Percentiles rank a stretch among this genome's conserved stretches.
Conservation (phyloP, 2,329 filamentous ascomycete genomes). For the Penicillium freii region DNA sequence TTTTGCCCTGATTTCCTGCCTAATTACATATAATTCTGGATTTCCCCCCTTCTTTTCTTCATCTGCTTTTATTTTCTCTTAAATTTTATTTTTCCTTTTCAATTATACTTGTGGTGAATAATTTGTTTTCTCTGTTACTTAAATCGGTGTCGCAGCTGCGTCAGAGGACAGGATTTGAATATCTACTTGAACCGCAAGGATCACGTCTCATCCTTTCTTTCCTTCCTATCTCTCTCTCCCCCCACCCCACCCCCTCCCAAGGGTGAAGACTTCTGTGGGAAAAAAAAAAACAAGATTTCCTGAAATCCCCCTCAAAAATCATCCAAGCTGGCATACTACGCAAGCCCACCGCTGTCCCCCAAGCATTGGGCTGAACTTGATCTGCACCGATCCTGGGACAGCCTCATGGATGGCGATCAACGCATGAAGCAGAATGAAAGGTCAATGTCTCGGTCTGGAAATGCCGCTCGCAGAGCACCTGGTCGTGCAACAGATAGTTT, state of each 20-base stretch:
- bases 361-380: conserved; percentile 59
- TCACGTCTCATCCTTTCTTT: conserved; percentile 3
- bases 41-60: not conserved
- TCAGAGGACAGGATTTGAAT: conserved; percentile 12
- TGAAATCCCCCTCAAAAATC: not conserved
- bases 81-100: not conserved
- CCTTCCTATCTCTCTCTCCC: not conserved
- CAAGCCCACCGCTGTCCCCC: conserved; percentile 63
- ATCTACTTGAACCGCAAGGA: conserved; percentile 10
- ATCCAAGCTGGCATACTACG: conserved; percentile 65
- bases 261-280: not conserved
- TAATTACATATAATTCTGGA: not conserved
- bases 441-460: conserved; percentile 51
- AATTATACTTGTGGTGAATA: conserved; percentile 1
- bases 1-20: conserved; percentile 4
- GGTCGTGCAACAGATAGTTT: conserved; percentile 47
- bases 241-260: not conserved
- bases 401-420: conserved; percentile 74
- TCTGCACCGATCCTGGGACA: conserved; percentile 56
- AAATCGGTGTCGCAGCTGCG: conserved; percentile 6
- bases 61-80: not conserved
- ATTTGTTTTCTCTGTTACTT: conserved; percentile 1
- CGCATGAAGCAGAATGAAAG: conserved; percentile 71
- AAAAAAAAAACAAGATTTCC: not conserved
- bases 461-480: conserved; percentile 53